Base-by-base conservation (phyloP, 2,329 filamentous ascomycete genomes). In the Arthrobotrys megalospora region DNA sequence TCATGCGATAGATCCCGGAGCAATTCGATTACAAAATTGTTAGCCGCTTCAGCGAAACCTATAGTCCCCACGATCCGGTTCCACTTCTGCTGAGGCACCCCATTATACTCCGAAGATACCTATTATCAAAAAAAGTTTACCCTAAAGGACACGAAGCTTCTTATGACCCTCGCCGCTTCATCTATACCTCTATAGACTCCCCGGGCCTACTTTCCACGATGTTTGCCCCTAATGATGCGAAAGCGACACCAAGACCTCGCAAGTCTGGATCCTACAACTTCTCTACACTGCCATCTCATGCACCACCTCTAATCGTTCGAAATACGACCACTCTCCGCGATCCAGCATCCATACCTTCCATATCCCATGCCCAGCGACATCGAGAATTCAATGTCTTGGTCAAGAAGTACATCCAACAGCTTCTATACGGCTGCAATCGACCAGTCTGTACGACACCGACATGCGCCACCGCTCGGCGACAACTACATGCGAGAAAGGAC, bases 381-480 rank as follows among this genome's bases (percentile, higher is more conserved):
- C 50, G 62, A 16, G 67, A 78, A 7, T 72, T 78, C 67, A 66
- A 78, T 34, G 43, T 69, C 19, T 67, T 78, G 32, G 75, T 78
- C 6, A 79, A 65, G 80, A 95, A 92, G 82, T 96, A 92, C 83
- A 90, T 94, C 62, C 86, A 89, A 38, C 94, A 97, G 84, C 89
- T 97, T n/a, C 89, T 93, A 71, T 88, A 92, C 80, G 94, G 94
- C 80, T 97, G 94, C 83, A 89, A 89, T 79, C 89, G 88, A 80
- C 85, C 87, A 66, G 86, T 87, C 64, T 97, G 94, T 84, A 87
- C 86, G 41, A 95, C 90, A 0, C 85, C 93, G 12, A 95, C 93
- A 12, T 97, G 94, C 85, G 91, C 95, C 82, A 93, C 91, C 79
- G 93, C 89, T 83, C 90, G 92, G 69, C 91, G 89, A 84, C 89